Conservation (phyloP, 495 filamentous ascomycete genomes). For the Penicillium pancosmium region DNA sequence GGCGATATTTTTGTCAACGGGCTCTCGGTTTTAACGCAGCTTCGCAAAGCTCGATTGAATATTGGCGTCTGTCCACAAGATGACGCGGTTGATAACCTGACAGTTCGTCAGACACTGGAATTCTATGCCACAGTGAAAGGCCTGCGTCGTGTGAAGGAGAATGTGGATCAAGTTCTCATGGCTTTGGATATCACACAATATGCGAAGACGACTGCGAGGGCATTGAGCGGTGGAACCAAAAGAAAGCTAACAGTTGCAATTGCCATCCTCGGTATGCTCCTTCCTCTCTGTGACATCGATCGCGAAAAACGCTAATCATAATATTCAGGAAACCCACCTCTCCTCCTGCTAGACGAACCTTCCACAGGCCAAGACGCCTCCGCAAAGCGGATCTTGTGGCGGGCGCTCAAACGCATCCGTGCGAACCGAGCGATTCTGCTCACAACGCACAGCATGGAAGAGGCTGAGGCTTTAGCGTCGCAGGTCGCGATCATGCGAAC, state of each 20-base stretch:
- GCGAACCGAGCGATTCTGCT: slow-evolving; percentile 43
- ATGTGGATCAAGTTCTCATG: slow-evolving; percentile 49
- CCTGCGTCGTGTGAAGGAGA: slow-evolving; percentile 51
- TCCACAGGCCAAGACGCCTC: slow-evolving; percentile 53
- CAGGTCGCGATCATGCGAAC: slow-evolving; percentile 43
- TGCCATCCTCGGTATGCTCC: slow-evolving; percentile 43
- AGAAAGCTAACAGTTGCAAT: slow-evolving; percentile 55
- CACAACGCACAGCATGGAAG: slow-evolving; percentile 52
- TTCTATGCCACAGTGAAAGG: slow-evolving; percentile 62
- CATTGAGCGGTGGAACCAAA: slow-evolving; percentile 58
- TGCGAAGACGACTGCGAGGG: slow-evolving; percentile 43
- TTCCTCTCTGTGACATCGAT: background rate
- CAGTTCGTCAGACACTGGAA: slow-evolving; percentile 54
- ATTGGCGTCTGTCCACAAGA: slow-evolving; percentile 69
- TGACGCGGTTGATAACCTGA: slow-evolving; percentile 63
- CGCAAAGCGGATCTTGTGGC: slow-evolving; percentile 54
- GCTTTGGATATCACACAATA: slow-evolving; percentile 45
- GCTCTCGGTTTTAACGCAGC: slow-evolving; percentile 63
- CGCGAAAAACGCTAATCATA: background rate
- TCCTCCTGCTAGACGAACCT: slow-evolving; percentile 54
- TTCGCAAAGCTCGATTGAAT: slow-evolving; percentile 65
- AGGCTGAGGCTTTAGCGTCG: slow-evolving; percentile 47
- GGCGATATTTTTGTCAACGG: slow-evolving; percentile 78
- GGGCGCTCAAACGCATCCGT: slow-evolving; percentile 39
- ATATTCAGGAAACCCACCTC: slow-evolving; percentile 37